Evolutionary conservation across 139 green algal genomes (phyloP), one percentile per base, ranked within the genome.

Genomic region (Coelastrella sp.): DNA sequence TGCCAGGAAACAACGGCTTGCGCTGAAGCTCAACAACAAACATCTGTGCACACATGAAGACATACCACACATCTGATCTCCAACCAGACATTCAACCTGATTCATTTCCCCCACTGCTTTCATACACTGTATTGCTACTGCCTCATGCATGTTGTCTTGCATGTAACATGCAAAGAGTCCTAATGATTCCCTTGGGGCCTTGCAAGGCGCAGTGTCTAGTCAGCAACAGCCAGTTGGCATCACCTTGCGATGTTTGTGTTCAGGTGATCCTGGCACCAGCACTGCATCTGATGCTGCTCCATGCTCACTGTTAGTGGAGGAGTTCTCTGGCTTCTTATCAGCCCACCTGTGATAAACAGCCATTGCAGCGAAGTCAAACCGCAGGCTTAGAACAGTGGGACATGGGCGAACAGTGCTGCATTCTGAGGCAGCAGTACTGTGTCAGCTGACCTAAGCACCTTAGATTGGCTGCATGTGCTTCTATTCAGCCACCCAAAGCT

Each of bases 1-100:
- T 95, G 23, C 95, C 95, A 0, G 95, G 95, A 68, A 98, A 96
- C 72, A 98, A 89, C 1, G 95, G 95, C 64, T 94, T 93, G 63
- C 93, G 88, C 1, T 79, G 63, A 41, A 98, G 86, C 48, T 96
- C 90, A 34, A 98, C 92, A 25, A 92, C 94, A 87, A 95, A 89
- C 74, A 96, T 89, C 89, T 95, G 83, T 1, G 37, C 45, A 45
- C 35, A 7, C 59, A 66, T 17, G 23, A 21, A 27, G 41, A 4
- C 66, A 74, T 9, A 57, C 45, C 45, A 57, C 45, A 57, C 45
- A 23, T 17, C 30, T 8, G 9, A 53, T 8, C 34, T 34, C 25
- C 59, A 67, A 41, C 27, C 62, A n/a, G n/a, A 40, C 25, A 27
- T 27, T n/a, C 6, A 41, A 41, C n/a, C 62, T 23, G 11, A 57